Base-by-base conservation (phyloP, 2,329 filamentous ascomycete species). In the Penicillium sp. region DNA sequence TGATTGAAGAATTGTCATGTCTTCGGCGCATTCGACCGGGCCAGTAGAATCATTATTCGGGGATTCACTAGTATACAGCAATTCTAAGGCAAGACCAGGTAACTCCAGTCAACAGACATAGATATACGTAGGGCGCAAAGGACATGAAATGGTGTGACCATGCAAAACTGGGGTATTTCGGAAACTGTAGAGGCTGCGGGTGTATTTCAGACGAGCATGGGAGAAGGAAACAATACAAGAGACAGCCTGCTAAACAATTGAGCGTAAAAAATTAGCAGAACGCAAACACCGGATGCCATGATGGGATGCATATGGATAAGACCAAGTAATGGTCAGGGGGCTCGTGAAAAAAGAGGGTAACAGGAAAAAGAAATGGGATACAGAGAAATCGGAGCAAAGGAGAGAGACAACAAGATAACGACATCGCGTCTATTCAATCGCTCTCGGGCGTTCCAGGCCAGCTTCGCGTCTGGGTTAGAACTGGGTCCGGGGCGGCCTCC, bases 51-150 rank as follows among this genome's bases (percentile, higher is more conserved):
- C 27, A 49, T 41, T 25, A 39, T 27, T 43, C 35, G 39, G 23
- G 23, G 51, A 50, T 48, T 47, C 46, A 47, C 48, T 65, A 66
- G 60, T 64, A 54, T 66, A 66, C 63, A 66, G 57, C 53, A 61
- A 52, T 56, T 64, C 62, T 63, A 66, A 62, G 50, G 56, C 50
- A 47, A 51, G 43, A 52, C 44, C 42, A 47, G 44, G 42, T 25
- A 43, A 50, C 32, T 48, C 23, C 46, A 42, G 44, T 44, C 46
- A 54, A 44, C 33, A 45, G 49, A 37, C 42, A 52, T 50, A 49
- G 45, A 51, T 45, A 47, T 54, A 60, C 53, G 58, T 55, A 58
- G 40, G 44, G 35, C 43, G 42, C 33, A 56, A 54, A 49, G 41
- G 45, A 44, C 25, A 45, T 50, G 37, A 47, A 35, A 37, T 42